A percentile compares a stretch with the other conserved stretches of the same genome.
Conservation (phyloP, 371 early-diverging fungal genomes). For the Syncephalastrum monosporum region DNA sequence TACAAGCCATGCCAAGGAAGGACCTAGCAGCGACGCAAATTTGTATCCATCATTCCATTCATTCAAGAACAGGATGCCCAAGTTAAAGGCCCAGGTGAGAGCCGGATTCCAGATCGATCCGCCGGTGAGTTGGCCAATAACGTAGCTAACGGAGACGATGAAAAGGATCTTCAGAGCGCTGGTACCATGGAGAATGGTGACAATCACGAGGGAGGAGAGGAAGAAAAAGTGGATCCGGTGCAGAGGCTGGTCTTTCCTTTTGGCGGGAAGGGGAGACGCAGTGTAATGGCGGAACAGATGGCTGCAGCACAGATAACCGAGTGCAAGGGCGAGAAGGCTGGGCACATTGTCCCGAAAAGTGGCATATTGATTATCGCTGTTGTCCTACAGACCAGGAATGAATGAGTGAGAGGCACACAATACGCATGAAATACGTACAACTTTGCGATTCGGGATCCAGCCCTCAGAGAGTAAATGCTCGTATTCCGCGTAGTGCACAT, state of each 20-base stretch:
- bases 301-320: constrained; percentile 48
- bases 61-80: constrained; percentile 75
- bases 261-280: constrained; percentile 12
- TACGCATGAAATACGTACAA: constrained; percentile 24
- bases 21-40: constrained; percentile 54
- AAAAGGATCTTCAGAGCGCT: constrained; percentile 71
- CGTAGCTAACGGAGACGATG: constrained; percentile 63
- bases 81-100: constrained; percentile 77
- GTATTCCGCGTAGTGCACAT: constrained; percentile 59
- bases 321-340: constrained; percentile 52
- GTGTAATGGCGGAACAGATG: constrained; percentile 35
- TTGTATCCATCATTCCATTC: constrained; percentile 71
- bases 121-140: constrained; percentile 52
- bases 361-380: constrained; percentile 84
- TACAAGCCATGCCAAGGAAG: constrained; percentile 71
- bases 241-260: constrained; percentile 31
- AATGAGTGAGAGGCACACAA: not conserved
- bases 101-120: constrained; percentile 60
- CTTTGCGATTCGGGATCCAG: constrained; percentile 62
- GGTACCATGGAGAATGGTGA: constrained; percentile 53
- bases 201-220: constrained; percentile 59
- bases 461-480: constrained; percentile 58
- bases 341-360: constrained; percentile 78
- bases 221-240: constrained; percentile 50
- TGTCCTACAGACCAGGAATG: constrained; percentile 49